Evolutionary conservation across 2,329 filamentous ascomycete genomes (phyloP), one percentile per base, ranked within the genome.

Genomic region (Cordyceps cateniannulata): DNA sequence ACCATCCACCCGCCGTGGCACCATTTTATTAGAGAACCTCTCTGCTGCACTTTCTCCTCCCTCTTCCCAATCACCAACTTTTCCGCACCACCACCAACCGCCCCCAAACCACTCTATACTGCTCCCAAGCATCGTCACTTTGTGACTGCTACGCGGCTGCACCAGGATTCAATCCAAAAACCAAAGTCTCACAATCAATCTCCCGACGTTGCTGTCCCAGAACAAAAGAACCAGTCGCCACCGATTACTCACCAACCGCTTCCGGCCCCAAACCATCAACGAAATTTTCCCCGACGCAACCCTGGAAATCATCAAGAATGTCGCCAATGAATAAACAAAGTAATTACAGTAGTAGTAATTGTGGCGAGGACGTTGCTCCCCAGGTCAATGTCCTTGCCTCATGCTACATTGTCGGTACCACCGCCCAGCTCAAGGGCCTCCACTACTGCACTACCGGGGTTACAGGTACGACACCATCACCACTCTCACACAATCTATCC

Each of bases 381-480:
- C 80, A 80, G 76, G 81, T 85, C 80, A 89, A 89, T 75, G 87
- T 95, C 77, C 88, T 93, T 80, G 92, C 93, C 78, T 93, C 88
- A 76, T 96, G 91, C 84, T 97, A 96, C 80, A 81, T 90, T 70
- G 90, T 93, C 76, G 86, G 93, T 77, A 79, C 80, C 71, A 83
- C 86, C 69, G 82, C 86, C 75, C 83, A 80, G 72, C 83, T 96
- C 70, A 87, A 87, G 75, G 90, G 90, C 75, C 89, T 95, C 79
- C 92, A 96, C 81, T 96, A 96, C 86, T 96, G 89, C 86, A 93
- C 92, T 90, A 93, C 90, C 81, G 84, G 86, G 84, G 88, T 85
- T 80, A 84, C 88, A 84, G 89, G 86, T 88, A 81, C 63, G 49
- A 29, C 82, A 75, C 59, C 22, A 59, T 42, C 27, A 53, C 54